These are phyloP conservation scores for Verticillium longisporum DNA, from an alignment of 2,329 filamentous ascomycete genomes.

Conservation along the genomic window DNA sequence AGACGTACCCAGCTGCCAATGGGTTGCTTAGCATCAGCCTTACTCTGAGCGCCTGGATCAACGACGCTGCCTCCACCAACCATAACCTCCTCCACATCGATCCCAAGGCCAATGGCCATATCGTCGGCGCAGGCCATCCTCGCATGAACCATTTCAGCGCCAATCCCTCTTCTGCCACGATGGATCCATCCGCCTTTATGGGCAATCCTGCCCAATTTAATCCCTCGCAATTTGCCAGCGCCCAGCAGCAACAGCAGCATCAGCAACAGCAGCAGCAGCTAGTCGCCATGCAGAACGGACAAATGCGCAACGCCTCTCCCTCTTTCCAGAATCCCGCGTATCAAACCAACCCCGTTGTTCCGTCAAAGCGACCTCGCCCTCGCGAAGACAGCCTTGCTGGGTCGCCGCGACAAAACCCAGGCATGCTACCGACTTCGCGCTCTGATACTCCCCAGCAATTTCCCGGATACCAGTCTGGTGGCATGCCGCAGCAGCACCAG, in stretches of 20 bases:
- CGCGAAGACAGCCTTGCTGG: conserved; percentile 78
- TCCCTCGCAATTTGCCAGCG: conserved; percentile 47
- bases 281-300: conserved; percentile 70
- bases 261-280: conserved; percentile 36
- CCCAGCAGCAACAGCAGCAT: conserved; percentile 26
- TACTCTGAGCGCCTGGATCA: conserved; percentile 69
- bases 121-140: conserved; percentile 63
- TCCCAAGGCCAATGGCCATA: conserved; percentile 56
- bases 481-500: conserved; percentile 39
- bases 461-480: conserved; percentile 60
- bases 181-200: conserved; percentile 61
- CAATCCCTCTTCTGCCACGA: conserved; percentile 45
- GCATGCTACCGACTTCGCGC: conserved; percentile 72
- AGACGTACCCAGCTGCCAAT: conserved; percentile 36
- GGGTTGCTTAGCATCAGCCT: conserved; percentile 38
- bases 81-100: conserved; percentile 44
- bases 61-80: conserved; percentile 60
- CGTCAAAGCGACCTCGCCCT: conserved; percentile 79
- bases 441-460: conserved; percentile 89
- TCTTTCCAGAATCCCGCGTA: conserved; percentile 73
- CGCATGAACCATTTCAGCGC: conserved; percentile 57
- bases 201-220: conserved; percentile 54
- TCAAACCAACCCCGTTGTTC: conserved; percentile 79
- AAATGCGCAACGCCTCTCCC: conserved; percentile 75
- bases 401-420: conserved; percentile 70